Evolutionary conservation across 805 yeast genomes (phyloP), one percentile per base, ranked within the genome.

Genomic region (Hanseniaspora taiwanica): DNA sequence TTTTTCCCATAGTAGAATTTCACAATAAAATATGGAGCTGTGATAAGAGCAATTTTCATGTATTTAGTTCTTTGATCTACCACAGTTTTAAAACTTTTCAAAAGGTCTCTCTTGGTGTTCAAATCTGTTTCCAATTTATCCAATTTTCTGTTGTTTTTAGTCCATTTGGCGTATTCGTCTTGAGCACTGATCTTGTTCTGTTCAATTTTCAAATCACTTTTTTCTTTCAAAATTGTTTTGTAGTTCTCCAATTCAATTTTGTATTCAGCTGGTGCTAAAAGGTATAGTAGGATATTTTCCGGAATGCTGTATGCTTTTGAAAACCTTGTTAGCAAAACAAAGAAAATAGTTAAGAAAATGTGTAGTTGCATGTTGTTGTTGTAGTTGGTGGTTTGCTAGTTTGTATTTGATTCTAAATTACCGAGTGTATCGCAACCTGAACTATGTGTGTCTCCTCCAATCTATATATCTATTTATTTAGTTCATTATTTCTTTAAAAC

Each of bases 101-200:
- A 51, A 12, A 79, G 52, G 9, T 57, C 50, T 33, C 59, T 54
- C 36, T 72, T 48, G 7, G 49, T 42, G 14, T 66, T 69, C 34
- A 80, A 62, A 44, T 81, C 75, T 13, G 59, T 64, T 35, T 68
- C 65, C 38, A 82, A 52, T 44, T 71, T 68, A 47, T 79, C 86
- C 43, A 69, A 62, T 49, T 69, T 71, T 37, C 98, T 71, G 52
- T 85, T 87, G 46, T 87, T 66, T 56, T 85, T 85, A 1, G 96
- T 93, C 97, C 97, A 91, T 52, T 74, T 78, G 21, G 96, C 96
- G 58, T 89, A 91, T 52, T 91, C 78, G 56, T 91, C 96, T 58
- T 89, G 96, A 1, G 96, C 89, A 41, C 84, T 74, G 8, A 86
- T 72, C 2, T 66, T 46, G 23, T 73, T 64, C 45, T 85, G 71